Conservation (phyloP, 495 filamentous ascomycete species). For the Neurospora sp. region DNA sequence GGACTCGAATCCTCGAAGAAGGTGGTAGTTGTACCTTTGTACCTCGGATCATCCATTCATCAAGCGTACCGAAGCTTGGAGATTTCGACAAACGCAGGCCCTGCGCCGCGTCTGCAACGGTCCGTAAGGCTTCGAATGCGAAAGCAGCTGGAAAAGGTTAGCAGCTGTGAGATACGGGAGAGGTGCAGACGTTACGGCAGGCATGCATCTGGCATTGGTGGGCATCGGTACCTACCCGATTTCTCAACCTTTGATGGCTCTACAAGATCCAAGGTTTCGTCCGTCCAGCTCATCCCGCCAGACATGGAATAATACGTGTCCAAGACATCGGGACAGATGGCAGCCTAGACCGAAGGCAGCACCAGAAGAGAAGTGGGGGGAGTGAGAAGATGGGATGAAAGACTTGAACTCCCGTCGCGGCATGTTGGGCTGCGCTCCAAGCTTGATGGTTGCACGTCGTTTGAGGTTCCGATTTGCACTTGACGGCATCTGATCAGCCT, state of each 20-base stretch:
- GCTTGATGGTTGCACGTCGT: neutral
- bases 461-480: neutral
- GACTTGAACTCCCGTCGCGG: neutral
- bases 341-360: neutral
- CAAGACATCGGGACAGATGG: neutral
- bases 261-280: neutral
- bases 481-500: neutral
- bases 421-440: neutral
- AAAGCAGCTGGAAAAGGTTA: neutral
- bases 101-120: neutral
- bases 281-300: neutral
- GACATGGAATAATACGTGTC: neutral
- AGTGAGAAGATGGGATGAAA: neutral
- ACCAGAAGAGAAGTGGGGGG: neutral
- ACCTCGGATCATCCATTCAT: neutral
- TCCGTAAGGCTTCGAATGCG: neutral
- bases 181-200: neutral
- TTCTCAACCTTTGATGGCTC: neutral
- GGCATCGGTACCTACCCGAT: neutral
- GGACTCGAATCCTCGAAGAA: neutral
- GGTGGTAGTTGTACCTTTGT: neutral
- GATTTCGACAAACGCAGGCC: neutral
- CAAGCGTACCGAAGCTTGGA: neutral
- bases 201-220: neutral
- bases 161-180: neutral